These are phyloP conservation scores for Scutellaria galericulata DNA, from an alignment of 257 asterid species.

Conservation along the genomic window DNA sequence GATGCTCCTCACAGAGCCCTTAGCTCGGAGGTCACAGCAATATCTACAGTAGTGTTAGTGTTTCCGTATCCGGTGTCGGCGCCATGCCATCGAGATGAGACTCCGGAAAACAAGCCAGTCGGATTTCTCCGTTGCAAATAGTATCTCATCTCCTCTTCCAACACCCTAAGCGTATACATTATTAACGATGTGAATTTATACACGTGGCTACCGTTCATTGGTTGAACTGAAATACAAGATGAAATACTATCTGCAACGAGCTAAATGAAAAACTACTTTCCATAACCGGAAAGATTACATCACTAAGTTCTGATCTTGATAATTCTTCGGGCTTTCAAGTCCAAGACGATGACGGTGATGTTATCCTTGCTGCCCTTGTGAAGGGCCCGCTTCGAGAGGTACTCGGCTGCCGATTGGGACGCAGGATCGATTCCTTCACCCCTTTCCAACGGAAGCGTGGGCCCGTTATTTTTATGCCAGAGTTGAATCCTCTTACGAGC, in stretches of 20 bases:
- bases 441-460: slow-evolving; percentile 49
- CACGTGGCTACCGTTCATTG: no score
- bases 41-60: no score
- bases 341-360: slow-evolving; percentile 76
- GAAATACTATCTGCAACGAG: neutral
- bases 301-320: slow-evolving; percentile 55
- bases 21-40: slow-evolving; percentile 28
- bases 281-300: neutral
- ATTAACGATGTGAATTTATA: no score
- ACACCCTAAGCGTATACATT: no score
- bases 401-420: slow-evolving; percentile 93
- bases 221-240: neutral
- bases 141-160: no score
- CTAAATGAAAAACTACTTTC: no score
- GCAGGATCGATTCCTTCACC: slow-evolving; percentile 93
- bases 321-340: slow-evolving; percentile 80
- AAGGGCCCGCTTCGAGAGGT: slow-evolving; percentile 73
- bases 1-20: slow-evolving; percentile 28
- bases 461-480: slow-evolving; percentile 77
- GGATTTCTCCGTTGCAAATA: no score
- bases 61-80: neutral
- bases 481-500: slow-evolving; percentile 76
- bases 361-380: slow-evolving; percentile 97
- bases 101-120: no score
- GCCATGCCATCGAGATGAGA: no score